A percentile compares a stretch with the other conserved stretches of the same genome.
Evolutionary conservation across 495 filamentous ascomycete genomes (phyloP).

Genomic region (Achaetomiella virescens): DNA sequence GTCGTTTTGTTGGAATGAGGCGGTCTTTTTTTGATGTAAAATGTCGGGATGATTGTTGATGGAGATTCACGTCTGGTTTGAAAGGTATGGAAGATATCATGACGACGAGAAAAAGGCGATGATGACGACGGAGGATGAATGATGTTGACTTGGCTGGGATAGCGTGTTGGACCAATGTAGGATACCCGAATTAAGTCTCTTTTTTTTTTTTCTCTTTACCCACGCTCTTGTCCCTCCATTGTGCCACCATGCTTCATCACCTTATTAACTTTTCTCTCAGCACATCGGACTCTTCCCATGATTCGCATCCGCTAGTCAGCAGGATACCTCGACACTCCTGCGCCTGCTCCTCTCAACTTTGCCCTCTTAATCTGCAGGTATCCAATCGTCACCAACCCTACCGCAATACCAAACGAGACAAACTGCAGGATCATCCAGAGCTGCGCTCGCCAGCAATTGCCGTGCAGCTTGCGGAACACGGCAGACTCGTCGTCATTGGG

Average conservation of each 20-base stretch:
- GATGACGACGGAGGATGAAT: not conserved
- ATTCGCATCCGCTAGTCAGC: no score
- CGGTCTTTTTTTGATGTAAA: not conserved
- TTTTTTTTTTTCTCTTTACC: not conserved
- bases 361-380: constrained; percentile 9
- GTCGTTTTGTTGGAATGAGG: not conserved
- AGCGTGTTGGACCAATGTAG: constrained; percentile 1
- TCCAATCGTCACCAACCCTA: constrained; percentile 22
- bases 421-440: constrained; percentile 35
- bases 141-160: not conserved
- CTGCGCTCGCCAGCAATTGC: constrained; percentile 30
- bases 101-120: not conserved
- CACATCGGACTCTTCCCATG: no score
- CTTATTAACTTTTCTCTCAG: no score
- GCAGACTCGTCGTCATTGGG: not conserved
- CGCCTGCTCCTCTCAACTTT: not conserved
- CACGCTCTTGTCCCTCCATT: no score
- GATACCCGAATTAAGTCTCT: not conserved
- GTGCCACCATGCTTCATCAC: not conserved
- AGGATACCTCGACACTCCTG: not conserved
- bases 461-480: constrained; percentile 3
- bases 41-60: not conserved
- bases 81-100: not conserved
- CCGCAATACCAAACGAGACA: constrained; percentile 23
- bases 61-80: not conserved